Percentiles rank a stretch among this genome's conserved stretches.
These are phyloP conservation scores for Passiflora organensis DNA, from an alignment of 345 rosid genomes.

Conservation along the genomic window DNA sequence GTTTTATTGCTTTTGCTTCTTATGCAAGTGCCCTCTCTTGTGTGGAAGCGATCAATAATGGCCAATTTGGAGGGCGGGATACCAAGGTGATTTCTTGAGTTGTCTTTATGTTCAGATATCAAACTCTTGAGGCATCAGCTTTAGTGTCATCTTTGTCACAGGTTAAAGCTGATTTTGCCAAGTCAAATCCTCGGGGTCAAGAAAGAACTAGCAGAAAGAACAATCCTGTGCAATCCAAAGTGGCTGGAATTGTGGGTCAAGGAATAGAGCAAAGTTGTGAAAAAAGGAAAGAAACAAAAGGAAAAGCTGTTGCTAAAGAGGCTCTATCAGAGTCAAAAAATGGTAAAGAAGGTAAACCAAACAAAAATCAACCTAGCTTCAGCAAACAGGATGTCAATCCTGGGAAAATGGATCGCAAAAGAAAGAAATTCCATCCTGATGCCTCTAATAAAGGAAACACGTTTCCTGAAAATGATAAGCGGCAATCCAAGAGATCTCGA, in stretches of 20 bases:
- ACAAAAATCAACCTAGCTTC: neutral
- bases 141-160: conserved; percentile 12
- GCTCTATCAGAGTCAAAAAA: conserved; percentile 1
- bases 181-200: conserved; percentile 9
- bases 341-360: conserved; percentile 8
- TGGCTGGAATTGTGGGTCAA: neutral
- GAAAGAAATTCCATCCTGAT: neutral
- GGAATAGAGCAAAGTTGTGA: too few relatives aligned
- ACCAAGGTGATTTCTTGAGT: conserved; percentile 16
- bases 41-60: conserved; percentile 17
- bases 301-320: neutral
- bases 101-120: neutral
- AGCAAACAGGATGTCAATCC: conserved; percentile 5
- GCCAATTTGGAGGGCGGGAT: conserved; percentile 13
- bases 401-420: neutral
- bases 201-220: neutral
- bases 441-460: conserved; percentile 6
- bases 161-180: conserved; percentile 26
- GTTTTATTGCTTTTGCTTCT: conserved; percentile 22
- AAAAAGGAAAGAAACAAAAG: neutral
- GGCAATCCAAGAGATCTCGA: conserved; percentile 8
- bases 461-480: neutral
- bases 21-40: conserved; percentile 23
- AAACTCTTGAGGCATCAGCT: neutral
- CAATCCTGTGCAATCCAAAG: conserved; percentile 6